Evolutionary conservation across 192 early-diverging fungal genomes (phyloP), one percentile per base, ranked within the genome.

Genomic region (Podila verticillata): DNA sequence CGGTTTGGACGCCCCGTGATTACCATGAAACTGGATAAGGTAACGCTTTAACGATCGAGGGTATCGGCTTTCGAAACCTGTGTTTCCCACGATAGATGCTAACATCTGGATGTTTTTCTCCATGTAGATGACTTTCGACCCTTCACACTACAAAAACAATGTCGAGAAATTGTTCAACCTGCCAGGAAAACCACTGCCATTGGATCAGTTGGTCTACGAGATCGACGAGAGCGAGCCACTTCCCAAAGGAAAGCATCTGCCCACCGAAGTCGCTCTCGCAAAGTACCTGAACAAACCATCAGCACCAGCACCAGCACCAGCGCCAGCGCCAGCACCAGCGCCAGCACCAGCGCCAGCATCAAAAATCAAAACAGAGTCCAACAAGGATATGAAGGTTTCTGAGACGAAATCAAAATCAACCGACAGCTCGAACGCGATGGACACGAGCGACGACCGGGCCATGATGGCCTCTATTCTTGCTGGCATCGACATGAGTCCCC

Each of bases 1-100:
- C 71, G 90, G 36, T 94, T 92, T 83, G 91, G 90, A 65, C 88
- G 92, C 26, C 92, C 91, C 10, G 91, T 94, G 51, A 84, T 92
- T 9, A 88, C 92, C 47, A 87, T 93, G 84, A 84, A 86, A n/a
- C 56, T 92, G 28, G 74, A 84, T 29, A 89, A 79, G 69, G 74
- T 78, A 75, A 29, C 51, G 39, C n/a, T 44, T 44, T 44, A 44
- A 2, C 39, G 12, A 44, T 44, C 39, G 1, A 15, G 39, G 17
- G 4, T 17, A 44, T 17, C 10, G 13, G 13, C 12, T 44, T 1
- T 15, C 3, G 3, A 12, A 17, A 4, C 39, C 3, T 15, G 39
- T 17, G 2, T 44, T 44, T 0, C 39, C 1, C 10, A 17, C 15
- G 22, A 54, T 54, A 1, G 7, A 1, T 24, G 7, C 24, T 30